phyloP scores from a whole-genome alignment of 148 eudicot species.

The Rhododendron simsii region DNA sequence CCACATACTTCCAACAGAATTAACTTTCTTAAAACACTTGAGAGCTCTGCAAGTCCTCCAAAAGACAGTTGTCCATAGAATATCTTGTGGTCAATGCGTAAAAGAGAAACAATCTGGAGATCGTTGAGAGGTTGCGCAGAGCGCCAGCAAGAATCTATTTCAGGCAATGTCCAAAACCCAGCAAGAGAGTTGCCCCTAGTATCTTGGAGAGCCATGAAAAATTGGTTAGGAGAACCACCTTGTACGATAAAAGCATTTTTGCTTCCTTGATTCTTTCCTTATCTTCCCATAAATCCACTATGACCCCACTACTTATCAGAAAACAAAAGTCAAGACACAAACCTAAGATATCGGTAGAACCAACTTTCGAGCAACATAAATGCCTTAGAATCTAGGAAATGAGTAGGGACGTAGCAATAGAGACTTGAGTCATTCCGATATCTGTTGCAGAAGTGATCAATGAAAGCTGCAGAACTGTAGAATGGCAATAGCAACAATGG shows the following conservation, averaged over 20 bases:
- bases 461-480: background rate
- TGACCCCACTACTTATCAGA: background rate
- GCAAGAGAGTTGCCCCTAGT: no score
- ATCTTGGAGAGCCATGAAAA: background rate
- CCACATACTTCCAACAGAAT: background rate
- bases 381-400: background rate
- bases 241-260: background rate
- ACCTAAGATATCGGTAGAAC: background rate
- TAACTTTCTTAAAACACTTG: background rate
- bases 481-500: background rate
- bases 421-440: background rate
- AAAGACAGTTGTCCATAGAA: background rate
- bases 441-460: background rate
- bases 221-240: background rate
- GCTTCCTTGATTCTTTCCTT: background rate
- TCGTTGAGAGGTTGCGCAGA: background rate
- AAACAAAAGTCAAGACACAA: no score
- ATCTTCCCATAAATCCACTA: background rate
- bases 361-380: background rate
- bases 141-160: background rate
- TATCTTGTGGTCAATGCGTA: background rate
- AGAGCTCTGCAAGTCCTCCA: background rate
- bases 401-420: background rate
- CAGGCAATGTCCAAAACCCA: background rate
- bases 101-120: background rate